Percentiles rank a stretch among this genome's conserved stretches.
Evolutionary conservation across 2,329 filamentous ascomycete species (phyloP).

Genomic region (Fusarium piperis): DNA sequence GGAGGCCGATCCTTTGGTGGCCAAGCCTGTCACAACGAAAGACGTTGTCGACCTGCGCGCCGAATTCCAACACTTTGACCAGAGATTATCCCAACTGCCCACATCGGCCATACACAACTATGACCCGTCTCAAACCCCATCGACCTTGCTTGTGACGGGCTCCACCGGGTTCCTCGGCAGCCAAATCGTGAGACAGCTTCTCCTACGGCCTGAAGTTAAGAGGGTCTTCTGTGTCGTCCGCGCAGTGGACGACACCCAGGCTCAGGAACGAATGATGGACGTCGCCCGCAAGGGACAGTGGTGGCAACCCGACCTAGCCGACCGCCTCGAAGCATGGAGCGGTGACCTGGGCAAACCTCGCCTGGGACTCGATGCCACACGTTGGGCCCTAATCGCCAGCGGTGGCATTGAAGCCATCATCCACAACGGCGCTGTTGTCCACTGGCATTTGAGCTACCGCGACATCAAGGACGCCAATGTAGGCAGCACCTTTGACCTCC

Average conservation of each 20-base stretch:
- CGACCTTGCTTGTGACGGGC: background rate
- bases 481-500: conserved; percentile 14
- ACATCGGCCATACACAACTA: background rate
- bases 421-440: conserved; percentile 7
- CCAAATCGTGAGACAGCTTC: conserved; percentile 1
- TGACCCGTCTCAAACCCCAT: background rate
- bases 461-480: conserved; percentile 16
- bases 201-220: background rate
- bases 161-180: background rate
- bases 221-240: background rate
- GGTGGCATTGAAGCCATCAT: conserved; percentile 3
- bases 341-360: conserved; percentile 3
- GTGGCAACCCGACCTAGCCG: conserved; percentile 1
- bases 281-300: conserved; percentile 6
- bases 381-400: background rate
- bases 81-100: background rate
- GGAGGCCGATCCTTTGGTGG: background rate
- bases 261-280: conserved; percentile 4
- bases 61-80: background rate
- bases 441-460: conserved; percentile 1
- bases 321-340: conserved; percentile 12
- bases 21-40: background rate
- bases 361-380: background rate
- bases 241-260: background rate
- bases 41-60: background rate